phyloP scores from a whole-genome alignment of 1,284 basidiomycete species.

The Fomitopsis schrenkii region DNA sequence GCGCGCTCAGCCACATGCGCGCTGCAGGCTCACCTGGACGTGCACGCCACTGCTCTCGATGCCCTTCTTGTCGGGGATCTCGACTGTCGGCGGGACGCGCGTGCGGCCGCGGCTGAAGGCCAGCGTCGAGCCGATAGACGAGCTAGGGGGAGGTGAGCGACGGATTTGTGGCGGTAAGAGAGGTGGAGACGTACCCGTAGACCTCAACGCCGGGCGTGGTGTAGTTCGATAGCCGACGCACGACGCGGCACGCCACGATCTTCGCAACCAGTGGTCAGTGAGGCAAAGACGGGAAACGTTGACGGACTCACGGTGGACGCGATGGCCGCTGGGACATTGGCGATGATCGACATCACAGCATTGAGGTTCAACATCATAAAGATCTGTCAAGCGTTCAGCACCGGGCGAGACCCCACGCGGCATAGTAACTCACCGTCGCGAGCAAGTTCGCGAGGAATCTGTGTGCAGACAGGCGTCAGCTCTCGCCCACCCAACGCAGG shows the following conservation, averaged over 20 bases:
- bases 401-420: background rate
- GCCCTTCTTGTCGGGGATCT: constrained; percentile 31
- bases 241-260: constrained; percentile 71
- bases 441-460: constrained; percentile 66
- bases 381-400: constrained; percentile 31
- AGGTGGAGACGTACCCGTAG: constrained; percentile 40
- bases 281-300: too few species aligned
- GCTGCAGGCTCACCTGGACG: constrained; percentile 20
- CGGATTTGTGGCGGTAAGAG: constrained; percentile 2
- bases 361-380: constrained; percentile 73
- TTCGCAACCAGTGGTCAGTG: constrained; percentile 25
- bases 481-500: background rate
- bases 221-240: constrained; percentile 62
- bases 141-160: background rate
- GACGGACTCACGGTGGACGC: constrained; percentile 39
- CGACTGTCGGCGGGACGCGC: constrained; percentile 28
- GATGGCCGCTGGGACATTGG: constrained; percentile 69
- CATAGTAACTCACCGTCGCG: constrained; percentile 45
- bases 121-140: constrained; percentile 22
- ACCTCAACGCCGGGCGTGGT: constrained; percentile 43
- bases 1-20: background rate
- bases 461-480: background rate
- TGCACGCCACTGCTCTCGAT: constrained; percentile 32
- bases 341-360: constrained; percentile 71
- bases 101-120: constrained; percentile 25